Base-by-base conservation (phyloP, 148 eudicot genomes). In the Silene conica region DNA sequence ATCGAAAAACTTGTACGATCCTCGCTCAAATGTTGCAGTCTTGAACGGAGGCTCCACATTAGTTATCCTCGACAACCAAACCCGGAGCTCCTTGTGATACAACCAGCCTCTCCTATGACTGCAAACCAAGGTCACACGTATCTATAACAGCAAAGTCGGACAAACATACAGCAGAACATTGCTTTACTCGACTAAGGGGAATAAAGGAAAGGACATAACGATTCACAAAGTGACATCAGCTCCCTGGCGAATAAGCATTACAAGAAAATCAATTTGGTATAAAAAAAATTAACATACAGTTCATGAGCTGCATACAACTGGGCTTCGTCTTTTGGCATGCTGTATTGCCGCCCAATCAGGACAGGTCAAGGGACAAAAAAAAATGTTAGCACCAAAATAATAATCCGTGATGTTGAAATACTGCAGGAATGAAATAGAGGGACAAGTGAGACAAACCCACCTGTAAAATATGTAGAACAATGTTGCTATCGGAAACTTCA, bases 321-420 rank as follows among this genome's bases (percentile, higher is more conserved):
- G 41, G 96, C 91, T 83, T 92, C 93, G 11, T 92, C 96, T 67
- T 87, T 90, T 21, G 98, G 98, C 98, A 92, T 92, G 86, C 98
- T 92, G 87, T 81, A 85, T 8, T 15, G 69, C 61, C 31, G 55
- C 16, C 55, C 55, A 18, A 0, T 16, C 74, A 28, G 73, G 57
- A 46, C 54, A 62, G 3, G 34, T 38, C 60, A 65, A 41, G 6
- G 22, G 48, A 63, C 50, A 43, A 1, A 34, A 64, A 52, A 34
- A 73, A 73, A 50, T 63, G 41, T 67, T 21, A 21, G 26, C 34
- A 61, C 62, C 34, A 20, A 50, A 52, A 61, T 70, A 46, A 16
- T 45, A 34, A 3, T 50, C 55, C 52, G 25, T 64, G 41, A 56
- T 31, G 8, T 28, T 54, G 58, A 28, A 19, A 60, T 38, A 38